These are phyloP conservation scores for Melanopsichium pennsylvanicum DNA, from an alignment of 1,284 basidiomycete genomes.

Conservation along the genomic window DNA sequence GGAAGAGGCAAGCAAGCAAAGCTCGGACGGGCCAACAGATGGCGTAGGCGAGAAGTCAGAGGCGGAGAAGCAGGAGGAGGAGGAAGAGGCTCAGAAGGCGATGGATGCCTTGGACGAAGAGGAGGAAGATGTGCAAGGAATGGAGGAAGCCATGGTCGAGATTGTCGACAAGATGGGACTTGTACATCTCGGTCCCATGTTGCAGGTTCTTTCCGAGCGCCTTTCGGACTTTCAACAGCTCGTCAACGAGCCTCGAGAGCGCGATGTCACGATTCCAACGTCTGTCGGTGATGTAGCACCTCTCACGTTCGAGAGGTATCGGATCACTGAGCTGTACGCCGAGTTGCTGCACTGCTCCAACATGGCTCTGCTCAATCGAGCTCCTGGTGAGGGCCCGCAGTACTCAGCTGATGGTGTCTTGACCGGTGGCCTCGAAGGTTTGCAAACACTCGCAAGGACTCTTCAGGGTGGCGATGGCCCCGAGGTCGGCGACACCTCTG, in stretches of 20 bases:
- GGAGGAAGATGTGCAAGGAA: slow-evolving; percentile 65
- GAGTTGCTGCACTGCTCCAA: slow-evolving; percentile 97
- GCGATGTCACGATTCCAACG: slow-evolving; percentile 70
- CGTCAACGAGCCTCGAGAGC: slow-evolving; percentile 76
- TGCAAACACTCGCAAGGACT: slow-evolving; percentile 60
- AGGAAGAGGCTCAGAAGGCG: slow-evolving; percentile 71
- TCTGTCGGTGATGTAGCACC: slow-evolving; percentile 71
- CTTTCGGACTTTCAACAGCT: slow-evolving; percentile 78
- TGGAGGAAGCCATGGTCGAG: slow-evolving; percentile 84
- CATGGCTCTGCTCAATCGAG: slow-evolving; percentile 91
- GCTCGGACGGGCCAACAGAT: slow-evolving; percentile 4
- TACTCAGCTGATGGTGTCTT: slow-evolving; percentile 60
- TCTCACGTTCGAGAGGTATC: slow-evolving; percentile 91
- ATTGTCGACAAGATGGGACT: slow-evolving; percentile 91
- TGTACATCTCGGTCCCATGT: slow-evolving; percentile 85
- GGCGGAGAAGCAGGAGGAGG: slow-evolving; percentile 21
- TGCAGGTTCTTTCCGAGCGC: slow-evolving; percentile 79
- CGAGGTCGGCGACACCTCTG: slow-evolving; percentile 27
- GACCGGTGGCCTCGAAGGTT: slow-evolving; percentile 62
- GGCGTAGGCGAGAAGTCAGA: slow-evolving; percentile 1
- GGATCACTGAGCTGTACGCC: slow-evolving; percentile 96
- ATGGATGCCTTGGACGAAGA: slow-evolving; percentile 63
- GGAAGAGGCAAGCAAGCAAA: slow-evolving; percentile 56
- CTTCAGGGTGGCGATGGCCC: slow-evolving; percentile 57
- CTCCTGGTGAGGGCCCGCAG: slow-evolving; percentile 56